A percentile compares a stretch with the other conserved stretches of the same genome.
phyloP scores from a whole-genome alignment of 805 yeast genomes.

The Wickerhamiella nectarea region DNA sequence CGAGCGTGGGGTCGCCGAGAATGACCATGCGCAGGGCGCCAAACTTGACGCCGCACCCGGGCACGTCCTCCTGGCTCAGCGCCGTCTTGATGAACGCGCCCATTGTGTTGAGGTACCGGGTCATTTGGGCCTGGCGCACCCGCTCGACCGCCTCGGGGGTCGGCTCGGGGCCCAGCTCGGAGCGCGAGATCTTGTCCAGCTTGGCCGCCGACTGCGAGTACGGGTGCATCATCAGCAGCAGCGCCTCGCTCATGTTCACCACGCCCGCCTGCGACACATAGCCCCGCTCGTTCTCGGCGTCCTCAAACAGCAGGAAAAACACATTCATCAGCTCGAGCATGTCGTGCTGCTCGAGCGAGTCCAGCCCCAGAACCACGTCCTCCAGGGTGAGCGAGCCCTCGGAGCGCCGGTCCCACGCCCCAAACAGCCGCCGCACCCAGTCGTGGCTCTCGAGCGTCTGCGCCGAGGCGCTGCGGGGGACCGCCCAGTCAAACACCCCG shows the following conservation, averaged over 20 bases:
- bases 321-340: slow-evolving; percentile 65
- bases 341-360: slow-evolving; percentile 54
- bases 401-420: slow-evolving; percentile 50
- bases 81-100: slow-evolving; percentile 76
- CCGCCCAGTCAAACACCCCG: slow-evolving; percentile 65
- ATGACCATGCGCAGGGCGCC: slow-evolving; percentile 92
- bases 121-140: slow-evolving; percentile 24
- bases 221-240: slow-evolving; percentile 68
- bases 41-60: slow-evolving; percentile 33
- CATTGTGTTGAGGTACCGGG: slow-evolving; percentile 69
- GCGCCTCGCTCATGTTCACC: slow-evolving; percentile 73
- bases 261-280: slow-evolving; percentile 66
- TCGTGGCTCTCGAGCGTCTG: slow-evolving; percentile 24
- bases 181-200: slow-evolving; percentile 52
- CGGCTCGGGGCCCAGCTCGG: slow-evolving; percentile 25
- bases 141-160: slow-evolving; percentile 43
- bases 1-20: slow-evolving; percentile 86
- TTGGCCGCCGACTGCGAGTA: slow-evolving; percentile 55
- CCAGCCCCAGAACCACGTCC: slow-evolving; percentile 61
- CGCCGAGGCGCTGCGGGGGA: slow-evolving; percentile 21
- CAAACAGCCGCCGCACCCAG: slow-evolving; percentile 51
- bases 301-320: slow-evolving; percentile 66
- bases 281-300: slow-evolving; percentile 36
- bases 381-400: slow-evolving; percentile 45
- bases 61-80: slow-evolving; percentile 37